phyloP scores from a whole-genome alignment of 495 filamentous ascomycete genomes.

The Trichoderma virens region DNA sequence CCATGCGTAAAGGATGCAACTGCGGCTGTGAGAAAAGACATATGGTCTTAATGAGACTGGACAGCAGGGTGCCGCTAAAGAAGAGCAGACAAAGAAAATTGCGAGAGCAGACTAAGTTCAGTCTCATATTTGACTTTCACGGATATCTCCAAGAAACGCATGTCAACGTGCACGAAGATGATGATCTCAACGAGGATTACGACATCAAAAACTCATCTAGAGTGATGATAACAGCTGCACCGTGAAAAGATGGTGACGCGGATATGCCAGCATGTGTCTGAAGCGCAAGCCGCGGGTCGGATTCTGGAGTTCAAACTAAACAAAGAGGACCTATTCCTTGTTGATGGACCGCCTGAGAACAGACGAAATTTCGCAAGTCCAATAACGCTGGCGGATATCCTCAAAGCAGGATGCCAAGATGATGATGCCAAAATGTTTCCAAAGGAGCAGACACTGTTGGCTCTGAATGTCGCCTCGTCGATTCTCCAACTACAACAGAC shows the following conservation, averaged over 20 bases:
- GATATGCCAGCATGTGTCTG: too few species aligned
- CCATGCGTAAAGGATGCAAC: neutral
- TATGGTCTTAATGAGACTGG: neutral
- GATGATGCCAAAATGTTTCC: conserved; percentile 9
- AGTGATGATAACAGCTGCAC: too few species aligned
- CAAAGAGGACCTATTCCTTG: neutral
- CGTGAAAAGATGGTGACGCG: too few species aligned
- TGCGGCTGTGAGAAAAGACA: neutral
- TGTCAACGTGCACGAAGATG: neutral
- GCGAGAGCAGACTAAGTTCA: neutral
- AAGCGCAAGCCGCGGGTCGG: too few species aligned
- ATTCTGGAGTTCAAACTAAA: too few species aligned
- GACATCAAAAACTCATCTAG: too few species aligned
- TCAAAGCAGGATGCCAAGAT: conserved; percentile 2
- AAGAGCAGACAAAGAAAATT: neutral
- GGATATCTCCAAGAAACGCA: neutral
- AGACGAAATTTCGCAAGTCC: neutral
- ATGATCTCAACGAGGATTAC: neutral
- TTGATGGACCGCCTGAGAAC: neutral
- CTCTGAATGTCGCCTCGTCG: conserved; percentile 16
- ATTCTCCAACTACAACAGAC: conserved; percentile 13
- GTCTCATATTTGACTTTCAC: neutral
- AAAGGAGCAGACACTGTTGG: conserved; percentile 14
- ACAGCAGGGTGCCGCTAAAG: too few species aligned
- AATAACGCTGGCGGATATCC: conserved; percentile 6